Percentiles rank a stretch among this genome's conserved stretches.
Conservation (phyloP, 208 protist species). For the Wallacemonas sp. region DNA sequence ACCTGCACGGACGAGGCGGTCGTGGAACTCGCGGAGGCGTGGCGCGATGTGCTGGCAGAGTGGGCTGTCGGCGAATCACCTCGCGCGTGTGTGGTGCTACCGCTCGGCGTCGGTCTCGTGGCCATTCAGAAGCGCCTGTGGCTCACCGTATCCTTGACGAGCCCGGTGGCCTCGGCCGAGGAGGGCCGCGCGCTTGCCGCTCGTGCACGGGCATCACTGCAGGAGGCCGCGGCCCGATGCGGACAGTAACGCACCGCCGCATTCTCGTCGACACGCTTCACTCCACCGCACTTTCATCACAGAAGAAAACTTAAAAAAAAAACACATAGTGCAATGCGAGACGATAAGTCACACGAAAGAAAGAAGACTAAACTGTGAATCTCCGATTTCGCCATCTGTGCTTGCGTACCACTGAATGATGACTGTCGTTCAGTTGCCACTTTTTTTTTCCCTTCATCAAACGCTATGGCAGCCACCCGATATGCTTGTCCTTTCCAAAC, state of each 20-base stretch:
- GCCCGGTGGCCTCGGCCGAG: neutral
- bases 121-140: conserved; percentile 27
- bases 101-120: conserved; percentile 7
- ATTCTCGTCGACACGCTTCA: too few relatives aligned
- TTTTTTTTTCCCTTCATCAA: too few relatives aligned
- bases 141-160: conserved; percentile 14
- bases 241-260: too few relatives aligned
- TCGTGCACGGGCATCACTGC: neutral
- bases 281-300: neutral
- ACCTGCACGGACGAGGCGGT: conserved; percentile 64
- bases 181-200: neutral
- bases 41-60: conserved; percentile 21
- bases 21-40: conserved; percentile 34
- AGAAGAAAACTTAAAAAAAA: too few relatives aligned
- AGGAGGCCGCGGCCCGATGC: conserved; percentile 11
- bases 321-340: too few relatives aligned
- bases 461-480: too few relatives aligned
- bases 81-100: neutral
- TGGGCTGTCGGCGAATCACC: neutral
- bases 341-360: too few relatives aligned
- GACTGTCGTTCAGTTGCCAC: too few relatives aligned
- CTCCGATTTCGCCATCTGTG: too few relatives aligned
- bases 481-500: too few relatives aligned
- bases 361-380: too few relatives aligned
- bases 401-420: too few relatives aligned